A percentile compares a stretch with the other conserved stretches of the same genome.
These are phyloP conservation scores for Phialophora verrucosa DNA, from an alignment of 2,329 filamentous ascomycete species.

Conservation along the genomic window DNA sequence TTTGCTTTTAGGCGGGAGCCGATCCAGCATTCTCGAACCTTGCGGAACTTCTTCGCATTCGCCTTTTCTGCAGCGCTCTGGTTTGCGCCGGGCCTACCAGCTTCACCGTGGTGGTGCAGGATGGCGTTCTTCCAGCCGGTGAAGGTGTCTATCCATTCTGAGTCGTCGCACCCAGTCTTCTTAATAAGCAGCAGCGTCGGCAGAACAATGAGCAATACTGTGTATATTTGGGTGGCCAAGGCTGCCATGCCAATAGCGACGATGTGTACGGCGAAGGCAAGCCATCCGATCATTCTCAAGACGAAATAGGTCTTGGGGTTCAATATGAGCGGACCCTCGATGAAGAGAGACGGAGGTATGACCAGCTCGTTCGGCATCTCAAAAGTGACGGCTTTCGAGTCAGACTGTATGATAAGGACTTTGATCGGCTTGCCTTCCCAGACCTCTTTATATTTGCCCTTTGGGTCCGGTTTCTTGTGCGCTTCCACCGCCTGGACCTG, in stretches of 20 bases:
- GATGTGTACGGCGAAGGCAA: constrained; percentile 34
- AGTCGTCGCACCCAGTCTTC: constrained; percentile 34
- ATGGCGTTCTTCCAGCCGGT: constrained; percentile 13
- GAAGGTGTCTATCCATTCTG: constrained; percentile 26
- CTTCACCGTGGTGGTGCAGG: background rate
- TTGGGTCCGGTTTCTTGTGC: constrained; percentile 9
- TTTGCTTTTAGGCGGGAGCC: constrained; percentile 32
- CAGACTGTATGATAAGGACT: constrained; percentile 31
- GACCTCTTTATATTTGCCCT: background rate
- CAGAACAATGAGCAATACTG: constrained; percentile 31
- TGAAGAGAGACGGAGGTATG: constrained; percentile 28
- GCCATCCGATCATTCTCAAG: constrained; percentile 31
- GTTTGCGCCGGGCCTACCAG: background rate
- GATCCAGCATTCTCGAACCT: constrained; percentile 26
- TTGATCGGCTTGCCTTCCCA: constrained; percentile 26
- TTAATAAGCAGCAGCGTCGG: constrained; percentile 28
- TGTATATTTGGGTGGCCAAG: constrained; percentile 32
- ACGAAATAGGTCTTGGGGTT: constrained; percentile 27
- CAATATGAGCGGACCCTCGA: constrained; percentile 18
- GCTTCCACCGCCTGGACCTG: background rate
- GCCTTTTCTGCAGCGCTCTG: constrained; percentile 10
- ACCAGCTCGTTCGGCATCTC: constrained; percentile 32
- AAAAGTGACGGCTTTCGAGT: constrained; percentile 33
- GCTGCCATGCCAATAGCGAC: constrained; percentile 33
- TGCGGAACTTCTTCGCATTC: constrained; percentile 11